These are phyloP conservation scores for Noccaea caerulescens DNA, from an alignment of 345 rosid species.

Conservation along the genomic window DNA sequence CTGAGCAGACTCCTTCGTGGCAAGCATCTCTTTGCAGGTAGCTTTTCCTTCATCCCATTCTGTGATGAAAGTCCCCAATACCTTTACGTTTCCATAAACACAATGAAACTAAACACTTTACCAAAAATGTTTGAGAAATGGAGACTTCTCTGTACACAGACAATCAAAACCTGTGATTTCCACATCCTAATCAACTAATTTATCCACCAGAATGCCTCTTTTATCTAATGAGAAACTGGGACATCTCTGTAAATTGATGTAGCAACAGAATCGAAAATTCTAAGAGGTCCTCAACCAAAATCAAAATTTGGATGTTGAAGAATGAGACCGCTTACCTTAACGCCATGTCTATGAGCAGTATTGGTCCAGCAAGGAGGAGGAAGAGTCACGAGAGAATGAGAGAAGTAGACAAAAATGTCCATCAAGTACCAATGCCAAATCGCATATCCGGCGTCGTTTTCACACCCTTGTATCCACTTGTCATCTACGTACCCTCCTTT, in stretches of 20 bases:
- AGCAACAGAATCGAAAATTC: neutral
- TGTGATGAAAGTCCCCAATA: constrained; percentile 82
- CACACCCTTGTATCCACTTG: constrained; percentile 89
- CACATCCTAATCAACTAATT: constrained; percentile 7
- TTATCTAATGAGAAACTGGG: neutral
- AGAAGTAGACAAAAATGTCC: constrained; percentile 82
- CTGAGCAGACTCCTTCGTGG: constrained; percentile 69
- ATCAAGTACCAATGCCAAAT: constrained; percentile 95
- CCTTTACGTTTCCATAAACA: constrained; percentile 51
- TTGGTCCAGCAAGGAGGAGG: constrained; percentile 96
- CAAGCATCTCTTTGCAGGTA: constrained; percentile 61
- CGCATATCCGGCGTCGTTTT: constrained; percentile 57
- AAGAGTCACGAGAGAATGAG: constrained; percentile 75
- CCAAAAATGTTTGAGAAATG: neutral
- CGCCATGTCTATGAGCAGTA: constrained; percentile 88
- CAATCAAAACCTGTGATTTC: neutral
- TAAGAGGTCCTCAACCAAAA: neutral
- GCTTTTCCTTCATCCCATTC: constrained; percentile 81
- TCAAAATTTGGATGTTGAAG: neutral
- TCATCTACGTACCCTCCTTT: constrained; percentile 77
- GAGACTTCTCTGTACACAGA: neutral
- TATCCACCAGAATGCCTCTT: neutral
- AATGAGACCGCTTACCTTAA: constrained; percentile 53
- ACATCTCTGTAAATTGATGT: neutral
- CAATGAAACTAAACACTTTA: constrained; percentile 18